Conservation (phyloP, 768 basidiomycete species). For the Hypsizygus marmoreus region DNA sequence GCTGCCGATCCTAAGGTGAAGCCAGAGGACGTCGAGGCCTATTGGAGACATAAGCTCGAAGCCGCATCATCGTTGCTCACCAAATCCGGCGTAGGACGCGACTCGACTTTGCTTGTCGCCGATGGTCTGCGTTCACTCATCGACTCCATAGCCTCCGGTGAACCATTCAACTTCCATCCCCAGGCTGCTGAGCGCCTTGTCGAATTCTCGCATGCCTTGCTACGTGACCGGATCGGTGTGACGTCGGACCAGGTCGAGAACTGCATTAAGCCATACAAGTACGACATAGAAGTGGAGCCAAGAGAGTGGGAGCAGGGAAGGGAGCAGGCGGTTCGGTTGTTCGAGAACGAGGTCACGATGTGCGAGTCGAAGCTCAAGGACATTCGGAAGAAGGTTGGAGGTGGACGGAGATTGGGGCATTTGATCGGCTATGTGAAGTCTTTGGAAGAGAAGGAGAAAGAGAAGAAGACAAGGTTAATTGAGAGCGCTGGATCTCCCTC, state of each 20-base stretch:
- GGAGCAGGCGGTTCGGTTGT: slow-evolving; percentile 70
- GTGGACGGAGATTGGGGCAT: slow-evolving; percentile 72
- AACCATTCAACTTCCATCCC: slow-evolving; percentile 93
- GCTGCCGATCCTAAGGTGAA: slow-evolving; percentile 70
- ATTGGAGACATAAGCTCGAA: slow-evolving; percentile 96
- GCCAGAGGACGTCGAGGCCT: slow-evolving; percentile 78
- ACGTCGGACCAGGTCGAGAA: slow-evolving; percentile 99
- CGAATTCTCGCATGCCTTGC: slow-evolving; percentile 89
- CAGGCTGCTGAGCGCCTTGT: slow-evolving; percentile 85
- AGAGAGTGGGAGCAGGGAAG: slow-evolving; percentile 92
- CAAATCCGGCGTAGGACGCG: slow-evolving; percentile 93
- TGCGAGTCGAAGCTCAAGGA: slow-evolving; percentile 88
- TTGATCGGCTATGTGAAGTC: slow-evolving; percentile 81
- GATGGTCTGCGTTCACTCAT: slow-evolving; percentile 90
- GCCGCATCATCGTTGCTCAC: slow-evolving; percentile 92
- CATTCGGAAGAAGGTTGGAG: slow-evolving; percentile 87
- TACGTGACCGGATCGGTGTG: slow-evolving; percentile 89
- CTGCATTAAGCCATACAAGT: slow-evolving; percentile 99
- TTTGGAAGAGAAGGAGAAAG: slow-evolving; percentile 76
- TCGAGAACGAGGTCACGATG: slow-evolving; percentile 81
- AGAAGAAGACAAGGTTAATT: slow-evolving; percentile 56
- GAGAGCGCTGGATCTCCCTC: slow-evolving; percentile 33
- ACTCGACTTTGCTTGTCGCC: slow-evolving; percentile 91
- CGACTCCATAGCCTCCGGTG: slow-evolving; percentile 83
- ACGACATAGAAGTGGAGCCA: slow-evolving; percentile 93